Evolutionary conservation across 805 yeast species (phyloP).

Genomic region (Myxozyma geophila): DNA sequence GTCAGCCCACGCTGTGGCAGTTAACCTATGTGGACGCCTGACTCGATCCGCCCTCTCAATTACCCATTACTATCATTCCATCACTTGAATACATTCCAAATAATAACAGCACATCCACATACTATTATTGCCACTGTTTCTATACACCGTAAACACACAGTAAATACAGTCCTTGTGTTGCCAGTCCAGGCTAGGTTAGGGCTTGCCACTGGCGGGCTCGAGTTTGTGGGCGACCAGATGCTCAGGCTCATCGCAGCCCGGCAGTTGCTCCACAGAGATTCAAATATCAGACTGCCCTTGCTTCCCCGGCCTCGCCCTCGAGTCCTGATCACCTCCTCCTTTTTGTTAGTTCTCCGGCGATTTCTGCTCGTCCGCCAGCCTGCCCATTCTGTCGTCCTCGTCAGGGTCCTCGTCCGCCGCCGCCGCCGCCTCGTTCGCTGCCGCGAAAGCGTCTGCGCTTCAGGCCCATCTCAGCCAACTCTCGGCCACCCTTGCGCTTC

Average conservation of each 20-base stretch:
- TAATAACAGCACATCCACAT: no score
- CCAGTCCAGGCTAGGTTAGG: no score
- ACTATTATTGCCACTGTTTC: no score
- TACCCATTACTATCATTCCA: no score
- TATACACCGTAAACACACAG: no score
- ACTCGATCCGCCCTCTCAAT: no score
- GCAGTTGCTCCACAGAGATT: neutral
- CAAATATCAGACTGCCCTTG: neutral
- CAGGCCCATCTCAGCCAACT: conserved; percentile 21
- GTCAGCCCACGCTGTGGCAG: no score
- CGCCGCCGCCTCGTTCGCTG: conserved; percentile 20
- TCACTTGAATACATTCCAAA: no score
- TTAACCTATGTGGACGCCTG: no score
- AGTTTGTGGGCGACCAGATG: neutral
- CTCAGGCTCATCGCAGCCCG: neutral
- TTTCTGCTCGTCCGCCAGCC: neutral
- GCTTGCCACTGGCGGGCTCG: no score
- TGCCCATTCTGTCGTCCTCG: conserved; percentile 12
- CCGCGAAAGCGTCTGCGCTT: conserved; percentile 16
- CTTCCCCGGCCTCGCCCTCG: neutral
- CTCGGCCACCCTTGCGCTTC: conserved; percentile 7
- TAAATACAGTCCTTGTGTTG: no score
- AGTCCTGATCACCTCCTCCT: neutral
- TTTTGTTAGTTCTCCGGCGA: neutral
- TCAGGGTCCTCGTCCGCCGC: conserved; percentile 5